A percentile compares a stretch with the other conserved stretches of the same genome.
Conservation (phyloP, 2,329 filamentous ascomycete genomes). For the Cordyceps cateniannulata region DNA sequence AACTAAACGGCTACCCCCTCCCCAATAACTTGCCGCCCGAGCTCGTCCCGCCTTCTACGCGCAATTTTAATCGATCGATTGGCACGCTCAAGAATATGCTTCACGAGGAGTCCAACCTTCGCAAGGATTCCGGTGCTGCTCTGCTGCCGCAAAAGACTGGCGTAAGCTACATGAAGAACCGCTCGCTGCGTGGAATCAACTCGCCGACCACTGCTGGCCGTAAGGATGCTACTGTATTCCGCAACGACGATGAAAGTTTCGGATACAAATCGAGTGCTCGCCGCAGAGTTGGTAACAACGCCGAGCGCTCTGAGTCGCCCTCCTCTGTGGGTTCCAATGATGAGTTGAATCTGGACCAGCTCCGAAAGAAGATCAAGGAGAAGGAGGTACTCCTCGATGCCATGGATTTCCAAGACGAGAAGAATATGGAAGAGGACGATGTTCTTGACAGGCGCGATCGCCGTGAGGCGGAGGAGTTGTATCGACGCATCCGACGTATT, state of each 20-base stretch:
- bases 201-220: constrained; percentile 54
- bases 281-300: constrained; percentile 65
- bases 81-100: constrained; percentile 88
- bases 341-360: constrained; percentile 77
- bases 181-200: constrained; percentile 71
- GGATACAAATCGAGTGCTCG: constrained; percentile 93
- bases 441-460: constrained; percentile 84
- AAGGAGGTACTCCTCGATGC: constrained; percentile 92
- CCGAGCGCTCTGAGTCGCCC: constrained; percentile 72
- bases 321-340: constrained; percentile 65
- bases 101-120: constrained; percentile 78
- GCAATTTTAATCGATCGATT: constrained; percentile 88
- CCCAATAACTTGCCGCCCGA: constrained; percentile 84
- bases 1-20: constrained; percentile 90
- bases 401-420: constrained; percentile 93
- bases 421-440: constrained; percentile 83
- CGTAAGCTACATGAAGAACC: constrained; percentile 95
- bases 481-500: constrained; percentile 81
- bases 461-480: constrained; percentile 88
- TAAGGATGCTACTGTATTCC: constrained; percentile 94
- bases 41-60: constrained; percentile 87
- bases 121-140: constrained; percentile 84
- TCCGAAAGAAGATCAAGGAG: constrained; percentile 88
- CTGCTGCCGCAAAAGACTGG: constrained; percentile 92
- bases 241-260: constrained; percentile 89